Evolutionary conservation across 1,139 yeast species (phyloP), one percentile per base, ranked within the genome.

Genomic region (Suhomyces coccinellae): DNA sequence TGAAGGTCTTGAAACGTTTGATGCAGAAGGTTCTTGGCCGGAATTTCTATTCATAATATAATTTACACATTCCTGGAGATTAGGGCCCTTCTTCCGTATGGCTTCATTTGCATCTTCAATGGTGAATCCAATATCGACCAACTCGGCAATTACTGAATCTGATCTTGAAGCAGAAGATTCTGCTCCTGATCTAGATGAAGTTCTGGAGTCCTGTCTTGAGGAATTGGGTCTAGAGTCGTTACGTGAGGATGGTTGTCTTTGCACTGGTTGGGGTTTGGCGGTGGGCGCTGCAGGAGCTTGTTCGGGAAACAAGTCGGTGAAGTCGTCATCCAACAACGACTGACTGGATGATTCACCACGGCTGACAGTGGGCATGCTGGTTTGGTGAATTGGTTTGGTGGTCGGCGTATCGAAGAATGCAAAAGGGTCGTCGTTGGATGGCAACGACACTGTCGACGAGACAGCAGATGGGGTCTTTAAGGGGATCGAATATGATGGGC

Each of bases 61-160:
- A 43, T 83, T 82, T 31, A 87, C 85, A 33, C 96, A 91, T 33
- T 71, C 75, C 52, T 83, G 80, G 11, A 87, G 69, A 53, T 85
- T 80, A 24, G 74, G 55, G 0, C 91, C 93, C n/a, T 70, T 65
- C 17, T 67, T 62, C 15, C 69, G 71, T 35, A 88, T 71, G 0
- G 96, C 95, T 8, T 69, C 67, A 35, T 73, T 76, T 4, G 95
- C 82, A 42, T 75, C 80, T 2, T 80, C 84, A 1, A 77, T 67
- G 1, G 84, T 66, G 56, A 88, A 88, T 2, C 96, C 96, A 79
- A 88, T 87, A 50, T 88, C 95, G 1, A 87, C 65, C 43, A 88
- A 69, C 54, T 83, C 87, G 0, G 93, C 93, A 22, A 87, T 62
- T 2, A 82, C 71, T 17, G 71, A 72, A 56, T 85, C 95, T 34